Conservation (phyloP, 306 rosid species). For the Chamaecrista fasciculata region DNA sequence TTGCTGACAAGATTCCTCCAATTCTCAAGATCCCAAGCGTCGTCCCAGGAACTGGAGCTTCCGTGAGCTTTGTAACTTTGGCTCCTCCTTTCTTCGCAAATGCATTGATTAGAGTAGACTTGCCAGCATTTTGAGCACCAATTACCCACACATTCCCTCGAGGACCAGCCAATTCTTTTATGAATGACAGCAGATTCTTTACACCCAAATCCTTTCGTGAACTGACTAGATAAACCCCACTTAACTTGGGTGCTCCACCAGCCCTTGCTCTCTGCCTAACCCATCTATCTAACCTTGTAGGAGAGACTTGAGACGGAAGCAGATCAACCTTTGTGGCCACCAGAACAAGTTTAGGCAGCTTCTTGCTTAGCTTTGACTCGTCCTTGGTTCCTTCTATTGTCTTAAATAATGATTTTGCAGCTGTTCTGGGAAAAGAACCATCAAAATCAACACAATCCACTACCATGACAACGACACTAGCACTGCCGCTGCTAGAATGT, state of each 20-base stretch:
- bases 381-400: conserved; percentile 53
- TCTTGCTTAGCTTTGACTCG: conserved; percentile 52
- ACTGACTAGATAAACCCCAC: conserved; percentile 81
- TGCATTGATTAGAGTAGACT: conserved; percentile 85
- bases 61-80: conserved; percentile 77
- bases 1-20: conserved; percentile 87
- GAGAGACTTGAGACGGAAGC: conserved; percentile 78
- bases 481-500: conserved; percentile 59
- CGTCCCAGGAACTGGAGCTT: conserved; percentile 94
- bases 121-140: conserved; percentile 96
- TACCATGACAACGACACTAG: conserved; percentile 80
- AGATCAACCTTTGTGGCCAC: conserved; percentile 95
- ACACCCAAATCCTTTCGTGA: conserved; percentile 76
- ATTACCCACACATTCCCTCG: conserved; percentile 97
- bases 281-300: conserved; percentile 92
- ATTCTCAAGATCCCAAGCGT: conserved; percentile 86
- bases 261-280: conserved; percentile 76
- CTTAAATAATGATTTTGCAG: conserved; percentile 71
- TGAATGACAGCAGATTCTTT: conserved; percentile 69
- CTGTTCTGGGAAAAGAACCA: conserved; percentile 81
- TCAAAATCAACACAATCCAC: conserved; percentile 97
- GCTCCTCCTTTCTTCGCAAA: conserved; percentile 80
- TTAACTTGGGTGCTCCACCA: conserved; percentile 77
- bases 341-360: conserved; percentile 80
- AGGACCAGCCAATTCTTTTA: conserved; percentile 84